Conservation (phyloP, 2,329 filamentous ascomycete genomes). For the Fusarium sp. region DNA sequence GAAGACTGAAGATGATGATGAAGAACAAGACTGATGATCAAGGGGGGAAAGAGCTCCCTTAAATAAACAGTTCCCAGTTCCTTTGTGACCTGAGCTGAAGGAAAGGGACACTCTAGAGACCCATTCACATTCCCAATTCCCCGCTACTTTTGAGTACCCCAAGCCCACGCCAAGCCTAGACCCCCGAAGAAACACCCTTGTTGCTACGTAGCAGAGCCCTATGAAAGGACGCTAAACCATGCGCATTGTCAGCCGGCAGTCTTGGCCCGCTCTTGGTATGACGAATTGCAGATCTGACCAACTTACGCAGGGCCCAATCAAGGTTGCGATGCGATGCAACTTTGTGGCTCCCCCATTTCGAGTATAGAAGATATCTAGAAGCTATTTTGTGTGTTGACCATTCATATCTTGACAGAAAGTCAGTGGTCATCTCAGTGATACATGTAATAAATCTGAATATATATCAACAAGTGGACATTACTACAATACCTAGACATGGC, state of each 20-base stretch:
- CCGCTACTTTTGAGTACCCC: not conserved
- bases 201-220: conserved; percentile 36
- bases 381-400: conserved; percentile 15
- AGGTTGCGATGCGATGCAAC: conserved; percentile 21
- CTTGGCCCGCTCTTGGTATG: conserved; percentile 38
- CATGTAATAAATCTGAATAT: not conserved
- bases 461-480: conserved; percentile 1
- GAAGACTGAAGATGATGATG: conserved; percentile 12
- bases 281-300: conserved; percentile 32
- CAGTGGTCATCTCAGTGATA: not conserved
- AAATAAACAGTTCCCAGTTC: conserved; percentile 25
- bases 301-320: conserved; percentile 23
- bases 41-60: conserved; percentile 27
- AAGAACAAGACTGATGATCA: conserved; percentile 6
- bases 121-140: conserved; percentile 3
- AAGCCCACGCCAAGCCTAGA: conserved; percentile 5
- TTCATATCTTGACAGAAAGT: conserved; percentile 11
- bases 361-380: conserved; percentile 15
- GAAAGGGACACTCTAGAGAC: conserved; percentile 13
- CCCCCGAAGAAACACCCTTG: conserved; percentile 15
- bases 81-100: conserved; percentile 20
- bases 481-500: not conserved
- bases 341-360: conserved; percentile 12
- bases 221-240: conserved; percentile 32
- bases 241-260: conserved; percentile 34